Percentiles rank a stretch among this genome's conserved stretches.
phyloP scores from a whole-genome alignment of 768 basidiomycete species.

The Fomitopsis serialis region DNA sequence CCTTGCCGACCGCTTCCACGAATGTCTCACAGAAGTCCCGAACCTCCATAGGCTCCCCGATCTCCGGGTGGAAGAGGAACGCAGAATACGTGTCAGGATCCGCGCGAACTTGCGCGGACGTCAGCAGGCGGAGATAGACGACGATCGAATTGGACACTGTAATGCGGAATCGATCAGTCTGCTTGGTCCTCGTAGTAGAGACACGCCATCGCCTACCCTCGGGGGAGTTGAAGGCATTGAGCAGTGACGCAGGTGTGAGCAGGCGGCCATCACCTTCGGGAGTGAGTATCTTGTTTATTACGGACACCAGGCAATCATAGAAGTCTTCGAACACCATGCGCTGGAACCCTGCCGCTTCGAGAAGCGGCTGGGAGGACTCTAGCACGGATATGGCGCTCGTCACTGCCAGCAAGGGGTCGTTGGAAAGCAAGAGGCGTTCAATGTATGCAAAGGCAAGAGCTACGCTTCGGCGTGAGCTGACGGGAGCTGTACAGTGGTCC shows the following conservation, averaged over 20 bases:
- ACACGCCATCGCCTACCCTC: slow-evolving; percentile 31
- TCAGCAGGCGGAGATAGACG: slow-evolving; percentile 74
- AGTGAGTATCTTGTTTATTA: slow-evolving; percentile 42
- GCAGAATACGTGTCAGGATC: slow-evolving; percentile 55
- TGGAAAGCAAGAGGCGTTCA: slow-evolving; percentile 53
- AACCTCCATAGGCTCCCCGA: slow-evolving; percentile 48
- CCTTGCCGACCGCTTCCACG: slow-evolving; percentile 73
- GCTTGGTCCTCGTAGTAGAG: background rate
- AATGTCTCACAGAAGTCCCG: slow-evolving; percentile 69
- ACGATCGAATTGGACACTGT: slow-evolving; percentile 70
- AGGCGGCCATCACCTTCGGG: slow-evolving; percentile 29
- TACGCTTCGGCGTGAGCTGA: slow-evolving; percentile 22
- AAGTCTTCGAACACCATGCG: slow-evolving; percentile 70
- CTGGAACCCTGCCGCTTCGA: slow-evolving; percentile 60
- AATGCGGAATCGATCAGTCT: background rate
- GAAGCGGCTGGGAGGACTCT: slow-evolving; percentile 39
- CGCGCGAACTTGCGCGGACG: slow-evolving; percentile 75
- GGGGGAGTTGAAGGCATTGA: slow-evolving; percentile 49
- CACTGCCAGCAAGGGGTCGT: slow-evolving; percentile 42
- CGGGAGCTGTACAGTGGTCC: background rate
- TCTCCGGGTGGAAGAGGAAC: slow-evolving; percentile 77
- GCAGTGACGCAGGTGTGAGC: slow-evolving; percentile 34
- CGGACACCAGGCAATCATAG: slow-evolving; percentile 51
- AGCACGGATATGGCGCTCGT: slow-evolving; percentile 47
- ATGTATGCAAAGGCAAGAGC: slow-evolving; percentile 82